Evolutionary conservation across 257 asterid genomes (phyloP).

Genomic region (Cordia subcordata): DNA sequence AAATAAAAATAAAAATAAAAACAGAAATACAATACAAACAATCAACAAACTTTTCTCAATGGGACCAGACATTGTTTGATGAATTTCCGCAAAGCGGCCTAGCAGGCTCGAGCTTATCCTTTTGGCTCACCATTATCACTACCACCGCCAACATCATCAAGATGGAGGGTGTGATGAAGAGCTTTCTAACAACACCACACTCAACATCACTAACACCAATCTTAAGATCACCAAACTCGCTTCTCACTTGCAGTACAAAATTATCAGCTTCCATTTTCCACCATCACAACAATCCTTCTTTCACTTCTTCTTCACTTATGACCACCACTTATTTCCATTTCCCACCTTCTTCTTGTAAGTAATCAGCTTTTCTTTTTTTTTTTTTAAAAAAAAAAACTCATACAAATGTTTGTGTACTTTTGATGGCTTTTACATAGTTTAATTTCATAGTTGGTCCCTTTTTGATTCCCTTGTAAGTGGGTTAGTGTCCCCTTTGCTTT

Average conservation of each 20-base stretch:
- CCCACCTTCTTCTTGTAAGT: slow-evolving; percentile 16
- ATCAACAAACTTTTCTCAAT: too few species aligned
- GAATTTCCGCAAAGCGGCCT: not conserved
- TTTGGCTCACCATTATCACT: too few species aligned
- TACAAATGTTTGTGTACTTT: too few species aligned
- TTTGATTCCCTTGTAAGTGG: too few species aligned
- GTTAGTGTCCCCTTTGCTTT: too few species aligned
- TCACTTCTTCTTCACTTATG: slow-evolving; percentile 1
- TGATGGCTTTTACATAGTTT: too few species aligned
- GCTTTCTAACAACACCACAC: slow-evolving; percentile 9
- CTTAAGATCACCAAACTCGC: not conserved
- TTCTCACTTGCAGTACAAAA: slow-evolving; percentile 4
- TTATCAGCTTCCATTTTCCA: not conserved
- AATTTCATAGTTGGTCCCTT: too few species aligned
- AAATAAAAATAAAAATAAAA: too few species aligned
- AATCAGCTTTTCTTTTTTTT: not conserved
- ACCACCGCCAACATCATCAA: not conserved
- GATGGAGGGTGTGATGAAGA: slow-evolving; percentile 17
- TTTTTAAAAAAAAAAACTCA: too few species aligned
- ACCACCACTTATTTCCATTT: slow-evolving; percentile 1
- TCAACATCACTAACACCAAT: not conserved
- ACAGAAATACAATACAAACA: too few species aligned
- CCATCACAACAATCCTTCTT: not conserved
- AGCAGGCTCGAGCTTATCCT: not conserved
- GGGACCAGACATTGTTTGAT: too few species aligned